Conservation (phyloP, 2,329 filamentous ascomycete genomes). For the Sarocladium kiliense region DNA sequence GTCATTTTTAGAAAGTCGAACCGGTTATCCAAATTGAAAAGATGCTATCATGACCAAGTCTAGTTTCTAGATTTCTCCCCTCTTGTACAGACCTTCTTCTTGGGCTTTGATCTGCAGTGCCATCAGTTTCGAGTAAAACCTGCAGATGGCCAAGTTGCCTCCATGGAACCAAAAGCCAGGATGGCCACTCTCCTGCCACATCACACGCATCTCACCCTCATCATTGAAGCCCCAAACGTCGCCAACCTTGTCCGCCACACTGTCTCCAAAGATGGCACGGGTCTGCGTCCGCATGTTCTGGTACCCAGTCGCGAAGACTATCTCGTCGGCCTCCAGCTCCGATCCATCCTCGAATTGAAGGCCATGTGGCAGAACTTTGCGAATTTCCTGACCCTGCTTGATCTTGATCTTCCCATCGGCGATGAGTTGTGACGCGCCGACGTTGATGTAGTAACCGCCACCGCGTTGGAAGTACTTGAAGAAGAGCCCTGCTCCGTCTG, state of each 20-base stretch:
- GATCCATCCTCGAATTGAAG: slow-evolving; percentile 48
- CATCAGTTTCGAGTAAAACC: slow-evolving; percentile 52
- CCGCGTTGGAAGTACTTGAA: slow-evolving; percentile 61
- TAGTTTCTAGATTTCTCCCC: slow-evolving; percentile 23
- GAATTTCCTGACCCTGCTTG: slow-evolving; percentile 52
- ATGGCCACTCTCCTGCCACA: slow-evolving; percentile 57
- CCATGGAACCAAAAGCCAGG: slow-evolving; percentile 63
- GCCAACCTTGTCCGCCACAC: slow-evolving; percentile 50
- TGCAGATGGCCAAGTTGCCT: slow-evolving; percentile 57
- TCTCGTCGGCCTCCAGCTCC: slow-evolving; percentile 54
- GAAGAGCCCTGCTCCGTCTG: slow-evolving; percentile 51
- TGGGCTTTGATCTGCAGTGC: slow-evolving; percentile 47
- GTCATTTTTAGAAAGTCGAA: no score
- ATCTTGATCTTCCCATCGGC: slow-evolving; percentile 59
- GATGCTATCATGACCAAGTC: background rate
- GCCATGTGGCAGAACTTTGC: slow-evolving; percentile 39
- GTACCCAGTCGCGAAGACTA: slow-evolving; percentile 61
- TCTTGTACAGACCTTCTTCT: slow-evolving; percentile 30
- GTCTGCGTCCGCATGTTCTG: slow-evolving; percentile 64
- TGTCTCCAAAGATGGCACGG: slow-evolving; percentile 55
- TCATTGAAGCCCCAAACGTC: slow-evolving; percentile 60
- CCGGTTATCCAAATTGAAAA: no score
- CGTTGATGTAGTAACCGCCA: slow-evolving; percentile 67
- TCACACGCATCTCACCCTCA: slow-evolving; percentile 49
- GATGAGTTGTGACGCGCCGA: slow-evolving; percentile 58